phyloP scores from a whole-genome alignment of 495 filamentous ascomycete species.

The Aspergillus cristatus region DNA sequence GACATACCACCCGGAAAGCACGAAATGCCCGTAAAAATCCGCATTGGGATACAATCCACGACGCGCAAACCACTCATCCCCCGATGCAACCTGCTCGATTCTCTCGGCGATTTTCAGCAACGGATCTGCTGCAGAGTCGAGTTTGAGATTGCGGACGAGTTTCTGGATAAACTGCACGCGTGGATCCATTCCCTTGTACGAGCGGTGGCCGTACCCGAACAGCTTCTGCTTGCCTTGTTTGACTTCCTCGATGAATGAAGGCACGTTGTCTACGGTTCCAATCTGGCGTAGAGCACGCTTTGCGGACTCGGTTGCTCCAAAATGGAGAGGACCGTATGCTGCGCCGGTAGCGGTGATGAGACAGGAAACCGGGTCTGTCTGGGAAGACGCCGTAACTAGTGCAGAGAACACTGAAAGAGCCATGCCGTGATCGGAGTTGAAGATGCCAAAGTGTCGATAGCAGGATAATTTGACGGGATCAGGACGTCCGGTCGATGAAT shows the following conservation, averaged over 20 bases:
- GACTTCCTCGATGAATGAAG: conserved; percentile 38
- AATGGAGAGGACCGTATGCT: conserved; percentile 48
- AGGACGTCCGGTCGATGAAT: conserved; percentile 6
- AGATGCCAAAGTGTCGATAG: conserved; percentile 25
- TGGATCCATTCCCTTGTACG: conserved; percentile 47
- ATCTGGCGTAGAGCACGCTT: conserved; percentile 40
- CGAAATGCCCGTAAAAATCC: conserved; percentile 48
- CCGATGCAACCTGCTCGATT: conserved; percentile 38
- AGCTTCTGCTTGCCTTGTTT: conserved; percentile 43
- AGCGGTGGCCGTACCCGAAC: conserved; percentile 53
- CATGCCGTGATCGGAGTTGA: conserved; percentile 30
- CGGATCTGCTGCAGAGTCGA: conserved; percentile 20
- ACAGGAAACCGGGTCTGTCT: conserved; percentile 30
- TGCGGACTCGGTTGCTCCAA: conserved; percentile 49
- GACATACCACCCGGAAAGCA: conserved; percentile 42
- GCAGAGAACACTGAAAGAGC: conserved; percentile 23
- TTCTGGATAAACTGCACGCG: conserved; percentile 37
- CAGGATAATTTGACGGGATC: conserved; percentile 17
- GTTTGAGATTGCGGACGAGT: conserved; percentile 33
- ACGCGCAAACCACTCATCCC: conserved; percentile 43
- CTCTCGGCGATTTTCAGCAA: conserved; percentile 41
- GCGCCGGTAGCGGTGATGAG: conserved; percentile 39
- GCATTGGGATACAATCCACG: conserved; percentile 45
- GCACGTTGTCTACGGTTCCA: conserved; percentile 35
- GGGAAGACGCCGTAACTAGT: conserved; percentile 23